Conservation (phyloP, 352 stramenopile genomes). For the Phytophthora macrochlamydospora region DNA sequence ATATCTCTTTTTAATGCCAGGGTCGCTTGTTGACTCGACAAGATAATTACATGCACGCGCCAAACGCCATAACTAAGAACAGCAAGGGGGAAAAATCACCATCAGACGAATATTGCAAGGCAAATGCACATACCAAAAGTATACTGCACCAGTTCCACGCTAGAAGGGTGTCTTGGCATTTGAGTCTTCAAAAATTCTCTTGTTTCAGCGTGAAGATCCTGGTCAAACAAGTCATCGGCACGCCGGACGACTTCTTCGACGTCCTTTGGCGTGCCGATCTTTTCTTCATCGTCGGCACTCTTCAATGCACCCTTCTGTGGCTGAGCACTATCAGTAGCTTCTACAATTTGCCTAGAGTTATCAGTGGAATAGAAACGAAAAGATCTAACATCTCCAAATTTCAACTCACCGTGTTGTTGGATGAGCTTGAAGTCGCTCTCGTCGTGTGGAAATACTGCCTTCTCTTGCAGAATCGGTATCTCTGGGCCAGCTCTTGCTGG, state of each 20-base stretch:
- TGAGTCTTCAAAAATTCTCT: slow-evolving; percentile 48
- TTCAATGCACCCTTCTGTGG: neutral
- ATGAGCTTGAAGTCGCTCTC: slow-evolving; percentile 67
- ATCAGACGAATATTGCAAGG: neutral
- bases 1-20: slow-evolving; percentile 60
- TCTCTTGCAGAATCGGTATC: slow-evolving; percentile 53
- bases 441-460: slow-evolving; percentile 61
- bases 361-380: neutral
- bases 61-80: slow-evolving; percentile 65
- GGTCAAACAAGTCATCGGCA: slow-evolving; percentile 57
- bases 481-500: slow-evolving; percentile 22
- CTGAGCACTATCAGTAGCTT: neutral
- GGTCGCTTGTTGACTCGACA: slow-evolving; percentile 42
- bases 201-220: slow-evolving; percentile 48
- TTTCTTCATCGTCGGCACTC: slow-evolving; percentile 43
- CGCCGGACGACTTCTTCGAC: slow-evolving; percentile 36
- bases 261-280: slow-evolving; percentile 27
- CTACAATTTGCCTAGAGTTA: neutral
- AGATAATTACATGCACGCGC: slow-evolving; percentile 68
- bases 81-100: neutral
- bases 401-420: slow-evolving; percentile 35
- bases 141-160: slow-evolving; percentile 54
- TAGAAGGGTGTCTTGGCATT: slow-evolving; percentile 37
- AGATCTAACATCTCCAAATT: neutral
- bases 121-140: neutral